Percentiles rank a stretch among this genome's conserved stretches.
Evolutionary conservation across 176 grass and related monocot genomes (phyloP).

Genomic region (Zoysia japonica): DNA sequence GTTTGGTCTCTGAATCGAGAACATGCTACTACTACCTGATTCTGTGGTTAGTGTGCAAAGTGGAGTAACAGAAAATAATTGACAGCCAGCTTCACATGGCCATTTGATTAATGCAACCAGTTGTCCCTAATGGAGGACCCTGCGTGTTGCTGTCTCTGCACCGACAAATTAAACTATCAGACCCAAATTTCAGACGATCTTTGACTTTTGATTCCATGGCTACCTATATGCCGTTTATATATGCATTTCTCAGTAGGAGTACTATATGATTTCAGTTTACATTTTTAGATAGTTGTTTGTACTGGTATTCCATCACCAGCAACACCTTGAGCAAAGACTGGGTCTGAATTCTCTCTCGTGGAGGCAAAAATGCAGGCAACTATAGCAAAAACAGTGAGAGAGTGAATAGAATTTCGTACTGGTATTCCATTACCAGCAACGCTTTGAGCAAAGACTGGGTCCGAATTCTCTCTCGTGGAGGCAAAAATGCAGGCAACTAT

Average conservation of each 20-base stretch:
- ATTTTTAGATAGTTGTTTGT: neutral
- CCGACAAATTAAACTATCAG: neutral
- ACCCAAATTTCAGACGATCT: neutral
- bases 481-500: too few relatives aligned
- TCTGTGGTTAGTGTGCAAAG: neutral
- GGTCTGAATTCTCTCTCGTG: too few relatives aligned
- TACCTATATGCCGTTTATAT: neutral
- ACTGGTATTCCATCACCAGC: neutral
- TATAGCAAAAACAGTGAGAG: too few relatives aligned
- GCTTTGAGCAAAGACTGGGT: neutral
- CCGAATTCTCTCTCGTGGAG: too few relatives aligned
- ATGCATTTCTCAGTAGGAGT: too few relatives aligned
- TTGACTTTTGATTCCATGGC: constrained; percentile 1
- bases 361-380: too few relatives aligned
- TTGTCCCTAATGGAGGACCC: neutral
- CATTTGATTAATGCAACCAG: neutral
- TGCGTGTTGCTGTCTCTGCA: neutral
- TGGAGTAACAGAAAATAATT: neutral
- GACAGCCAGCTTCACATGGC: neutral
- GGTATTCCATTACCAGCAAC: neutral
- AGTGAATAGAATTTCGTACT: neutral
- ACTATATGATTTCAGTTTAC: neutral
- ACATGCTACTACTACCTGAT: neutral
- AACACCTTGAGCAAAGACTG: neutral
- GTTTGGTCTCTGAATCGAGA: too few relatives aligned